These are phyloP conservation scores for Diaporthe longicolla DNA, from an alignment of 2,329 filamentous ascomycete genomes.

Conservation along the genomic window DNA sequence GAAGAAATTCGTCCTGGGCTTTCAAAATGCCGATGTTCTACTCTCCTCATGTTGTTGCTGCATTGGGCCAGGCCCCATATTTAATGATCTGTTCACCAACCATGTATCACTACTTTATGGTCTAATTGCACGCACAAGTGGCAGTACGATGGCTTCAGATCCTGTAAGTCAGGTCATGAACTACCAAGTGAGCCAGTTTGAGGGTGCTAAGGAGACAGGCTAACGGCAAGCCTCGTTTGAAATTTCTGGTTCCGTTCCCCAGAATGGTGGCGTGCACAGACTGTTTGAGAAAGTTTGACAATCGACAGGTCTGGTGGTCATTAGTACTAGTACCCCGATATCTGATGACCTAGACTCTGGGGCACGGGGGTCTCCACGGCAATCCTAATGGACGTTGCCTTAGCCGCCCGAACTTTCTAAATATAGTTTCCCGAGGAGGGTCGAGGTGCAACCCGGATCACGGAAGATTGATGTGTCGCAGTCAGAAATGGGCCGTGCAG, in stretches of 20 bases:
- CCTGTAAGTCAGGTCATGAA: no score
- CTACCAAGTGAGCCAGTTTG: background rate
- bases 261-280: background rate
- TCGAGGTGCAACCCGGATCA: slow-evolving; percentile 8
- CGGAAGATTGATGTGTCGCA: background rate
- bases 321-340: background rate
- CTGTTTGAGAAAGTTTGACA: background rate
- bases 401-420: background rate
- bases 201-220: background rate
- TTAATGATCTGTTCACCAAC: background rate
- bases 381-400: background rate
- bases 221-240: background rate
- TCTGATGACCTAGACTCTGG: background rate
- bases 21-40: no score
- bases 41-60: background rate
- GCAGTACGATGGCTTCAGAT: slow-evolving; percentile 19
- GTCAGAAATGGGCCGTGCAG: slow-evolving; percentile 7
- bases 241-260: background rate
- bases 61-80: background rate
- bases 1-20: no score
- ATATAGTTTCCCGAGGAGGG: background rate
- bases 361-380: background rate
- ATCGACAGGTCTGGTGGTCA: slow-evolving; percentile 1
- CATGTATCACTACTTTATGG: background rate
- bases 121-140: background rate